Conservation (phyloP, 805 yeast genomes). For the Yarrowia sp. region DNA sequence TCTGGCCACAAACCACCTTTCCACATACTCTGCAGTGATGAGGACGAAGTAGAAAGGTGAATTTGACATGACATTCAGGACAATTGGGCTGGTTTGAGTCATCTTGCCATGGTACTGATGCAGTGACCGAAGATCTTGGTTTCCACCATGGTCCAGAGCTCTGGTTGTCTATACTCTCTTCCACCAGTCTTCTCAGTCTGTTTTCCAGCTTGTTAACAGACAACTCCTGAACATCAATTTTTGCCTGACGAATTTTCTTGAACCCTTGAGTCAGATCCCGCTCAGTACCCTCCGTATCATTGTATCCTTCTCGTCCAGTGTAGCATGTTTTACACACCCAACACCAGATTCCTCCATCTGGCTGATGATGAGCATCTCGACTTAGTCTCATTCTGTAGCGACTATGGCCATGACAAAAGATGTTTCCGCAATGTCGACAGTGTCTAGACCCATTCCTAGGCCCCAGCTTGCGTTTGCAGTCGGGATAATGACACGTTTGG, state of each 20-base stretch:
- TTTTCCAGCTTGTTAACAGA: conserved; percentile 59
- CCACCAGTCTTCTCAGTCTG: conserved; percentile 45
- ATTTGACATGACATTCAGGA: conserved; percentile 57
- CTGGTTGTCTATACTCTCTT: conserved; percentile 30
- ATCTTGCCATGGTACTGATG: conserved; percentile 62
- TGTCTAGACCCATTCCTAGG: conserved; percentile 59
- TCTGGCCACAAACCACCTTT: conserved; percentile 69
- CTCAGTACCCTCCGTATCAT: conserved; percentile 44
- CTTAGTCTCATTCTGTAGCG: conserved; percentile 52
- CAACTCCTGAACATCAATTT: conserved; percentile 51
- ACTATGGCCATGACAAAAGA: conserved; percentile 68
- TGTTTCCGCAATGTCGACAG: conserved; percentile 72
- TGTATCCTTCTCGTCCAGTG: conserved; percentile 52
- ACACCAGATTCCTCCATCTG: conserved; percentile 59
- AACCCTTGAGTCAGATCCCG: conserved; percentile 51
- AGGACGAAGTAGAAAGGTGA: conserved; percentile 59
- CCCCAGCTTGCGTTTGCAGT: conserved; percentile 47
- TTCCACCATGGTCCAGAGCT: conserved; percentile 27
- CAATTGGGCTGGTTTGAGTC: conserved; percentile 53
- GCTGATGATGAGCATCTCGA: conserved; percentile 48
- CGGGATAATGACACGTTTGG: conserved; percentile 44
- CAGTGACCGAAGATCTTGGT: conserved; percentile 16
- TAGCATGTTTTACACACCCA: conserved; percentile 69
- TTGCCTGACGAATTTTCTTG: conserved; percentile 42
- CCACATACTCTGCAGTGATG: conserved; percentile 96